Conservation (phyloP, 192 early-diverging fungal species). For the Jimgerdemannia flammicorona region DNA sequence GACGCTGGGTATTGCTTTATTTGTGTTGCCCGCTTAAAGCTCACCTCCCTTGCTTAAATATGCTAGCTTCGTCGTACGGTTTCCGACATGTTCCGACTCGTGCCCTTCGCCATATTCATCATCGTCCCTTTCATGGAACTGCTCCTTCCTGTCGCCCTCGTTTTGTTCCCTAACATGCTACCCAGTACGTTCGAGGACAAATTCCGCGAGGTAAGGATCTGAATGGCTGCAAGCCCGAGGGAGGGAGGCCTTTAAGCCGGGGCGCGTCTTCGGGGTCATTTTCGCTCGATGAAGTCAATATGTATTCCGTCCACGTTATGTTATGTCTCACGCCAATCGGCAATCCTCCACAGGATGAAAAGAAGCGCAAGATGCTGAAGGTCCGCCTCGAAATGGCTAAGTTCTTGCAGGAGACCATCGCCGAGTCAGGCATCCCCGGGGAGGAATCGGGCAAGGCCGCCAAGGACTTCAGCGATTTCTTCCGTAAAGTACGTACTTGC, state of each 20-base stretch:
- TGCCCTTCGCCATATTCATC: slow-evolving; percentile 90
- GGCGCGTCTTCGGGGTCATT: no score
- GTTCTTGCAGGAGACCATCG: slow-evolving; percentile 94
- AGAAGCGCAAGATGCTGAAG: slow-evolving; percentile 86
- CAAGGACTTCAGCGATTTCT: slow-evolving; percentile 72
- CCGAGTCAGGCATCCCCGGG: slow-evolving; percentile 66
- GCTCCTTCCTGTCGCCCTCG: slow-evolving; percentile 84
- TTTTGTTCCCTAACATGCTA: slow-evolving; percentile 96
- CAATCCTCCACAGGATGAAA: slow-evolving; percentile 70
- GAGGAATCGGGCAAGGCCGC: slow-evolving; percentile 49
- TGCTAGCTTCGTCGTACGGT: slow-evolving; percentile 77
- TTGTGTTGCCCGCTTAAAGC: background rate
- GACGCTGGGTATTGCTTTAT: no score
- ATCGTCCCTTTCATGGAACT: slow-evolving; percentile 95
- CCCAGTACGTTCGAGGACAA: slow-evolving; percentile 95
- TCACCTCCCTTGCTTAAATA: background rate
- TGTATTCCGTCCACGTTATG: background rate
- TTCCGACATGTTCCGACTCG: slow-evolving; percentile 79
- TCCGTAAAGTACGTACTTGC: slow-evolving; percentile 55
- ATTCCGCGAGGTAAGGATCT: slow-evolving; percentile 57
- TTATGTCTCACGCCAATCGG: slow-evolving; percentile 1
- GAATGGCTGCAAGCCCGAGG: background rate
- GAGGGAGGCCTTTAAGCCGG: no score
- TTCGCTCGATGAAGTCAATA: background rate
- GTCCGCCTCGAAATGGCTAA: slow-evolving; percentile 93